These are phyloP conservation scores for Thelonectria blattea DNA, from an alignment of 2,329 filamentous ascomycete genomes.

Conservation along the genomic window DNA sequence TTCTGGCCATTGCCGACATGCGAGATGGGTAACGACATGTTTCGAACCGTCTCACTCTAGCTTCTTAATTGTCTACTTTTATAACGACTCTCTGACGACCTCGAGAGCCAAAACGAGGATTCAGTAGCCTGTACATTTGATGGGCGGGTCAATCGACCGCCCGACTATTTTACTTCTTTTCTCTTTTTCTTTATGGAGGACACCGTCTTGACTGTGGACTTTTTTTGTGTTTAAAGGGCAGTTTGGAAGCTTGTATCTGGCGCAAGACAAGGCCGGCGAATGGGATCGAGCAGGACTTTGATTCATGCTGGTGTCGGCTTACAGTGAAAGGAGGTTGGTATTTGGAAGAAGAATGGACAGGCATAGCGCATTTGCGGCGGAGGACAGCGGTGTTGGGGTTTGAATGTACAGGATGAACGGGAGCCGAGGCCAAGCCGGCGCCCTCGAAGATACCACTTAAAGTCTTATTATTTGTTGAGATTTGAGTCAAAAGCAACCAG, in stretches of 20 bases:
- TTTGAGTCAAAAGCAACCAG: constrained; percentile 22
- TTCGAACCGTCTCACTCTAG: constrained; percentile 25
- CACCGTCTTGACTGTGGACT: constrained; percentile 18
- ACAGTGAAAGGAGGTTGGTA: constrained; percentile 22
- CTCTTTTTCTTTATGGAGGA: constrained; percentile 25
- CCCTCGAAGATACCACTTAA: constrained; percentile 30
- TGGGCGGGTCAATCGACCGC: constrained; percentile 24
- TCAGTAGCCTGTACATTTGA: constrained; percentile 23
- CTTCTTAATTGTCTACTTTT: constrained; percentile 23
- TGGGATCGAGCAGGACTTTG: constrained; percentile 44
- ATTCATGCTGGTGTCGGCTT: constrained; percentile 37
- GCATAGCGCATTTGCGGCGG: constrained; percentile 28
- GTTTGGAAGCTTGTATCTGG: constrained; percentile 32
- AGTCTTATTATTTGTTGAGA: constrained; percentile 21
- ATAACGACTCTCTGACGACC: not conserved
- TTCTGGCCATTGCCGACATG: constrained; percentile 24
- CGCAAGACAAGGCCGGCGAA: constrained; percentile 31
- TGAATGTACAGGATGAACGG: constrained; percentile 38
- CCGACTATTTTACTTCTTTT: constrained; percentile 25
- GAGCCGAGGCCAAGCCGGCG: constrained; percentile 28
- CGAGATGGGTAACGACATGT: constrained; percentile 34
- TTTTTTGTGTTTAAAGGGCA: constrained; percentile 19
- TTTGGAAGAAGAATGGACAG: constrained; percentile 35
- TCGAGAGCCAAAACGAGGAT: not conserved
- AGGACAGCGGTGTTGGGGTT: constrained; percentile 34